phyloP scores from a whole-genome alignment of 2,329 filamentous ascomycete species.

The Lecanosticta acicola region DNA sequence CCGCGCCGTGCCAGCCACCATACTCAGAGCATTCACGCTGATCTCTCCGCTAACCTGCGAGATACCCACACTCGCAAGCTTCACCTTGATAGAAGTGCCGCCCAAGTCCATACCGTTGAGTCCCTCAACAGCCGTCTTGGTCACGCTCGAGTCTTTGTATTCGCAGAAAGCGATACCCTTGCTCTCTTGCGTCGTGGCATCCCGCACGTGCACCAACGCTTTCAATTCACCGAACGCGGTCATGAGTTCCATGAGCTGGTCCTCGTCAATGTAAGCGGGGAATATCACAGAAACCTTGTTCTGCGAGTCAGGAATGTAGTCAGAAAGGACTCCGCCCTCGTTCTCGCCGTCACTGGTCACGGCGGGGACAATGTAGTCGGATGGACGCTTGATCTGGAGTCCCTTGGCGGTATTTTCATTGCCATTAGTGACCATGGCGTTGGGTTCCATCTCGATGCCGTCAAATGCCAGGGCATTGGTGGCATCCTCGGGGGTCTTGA shows the following conservation, averaged over 20 bases:
- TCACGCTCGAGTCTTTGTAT: conserved; percentile 71
- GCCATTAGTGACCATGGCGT: conserved; percentile 48
- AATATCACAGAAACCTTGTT: conserved; percentile 94
- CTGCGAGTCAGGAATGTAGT: conserved; percentile 78
- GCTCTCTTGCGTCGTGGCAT: conserved; percentile 69
- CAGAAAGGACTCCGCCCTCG: conserved; percentile 71
- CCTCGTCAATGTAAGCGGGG: conserved; percentile 78
- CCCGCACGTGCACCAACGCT: conserved; percentile 84
- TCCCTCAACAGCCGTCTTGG: conserved; percentile 81
- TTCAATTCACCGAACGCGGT: conserved; percentile 90
- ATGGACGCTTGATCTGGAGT: conserved; percentile 76
- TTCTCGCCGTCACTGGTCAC: conserved; percentile 66
- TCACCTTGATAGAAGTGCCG: conserved; percentile 76
- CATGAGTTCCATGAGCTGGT: conserved; percentile 85
- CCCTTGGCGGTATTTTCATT: conserved; percentile 53
- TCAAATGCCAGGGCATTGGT: conserved; percentile 88
- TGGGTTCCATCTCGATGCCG: conserved; percentile 76
- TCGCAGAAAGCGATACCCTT: conserved; percentile 96
- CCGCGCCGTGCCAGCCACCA: conserved; percentile 80
- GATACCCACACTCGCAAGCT: conserved; percentile 83
- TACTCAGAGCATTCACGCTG: conserved; percentile 95
- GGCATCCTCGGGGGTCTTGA: conserved; percentile 78
- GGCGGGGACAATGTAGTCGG: conserved; percentile 92
- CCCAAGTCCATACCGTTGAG: conserved; percentile 91
- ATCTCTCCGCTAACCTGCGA: conserved; percentile 95